Conservation (phyloP, 2,329 filamentous ascomycete species). For the Apiospora rasikravindrae region DNA sequence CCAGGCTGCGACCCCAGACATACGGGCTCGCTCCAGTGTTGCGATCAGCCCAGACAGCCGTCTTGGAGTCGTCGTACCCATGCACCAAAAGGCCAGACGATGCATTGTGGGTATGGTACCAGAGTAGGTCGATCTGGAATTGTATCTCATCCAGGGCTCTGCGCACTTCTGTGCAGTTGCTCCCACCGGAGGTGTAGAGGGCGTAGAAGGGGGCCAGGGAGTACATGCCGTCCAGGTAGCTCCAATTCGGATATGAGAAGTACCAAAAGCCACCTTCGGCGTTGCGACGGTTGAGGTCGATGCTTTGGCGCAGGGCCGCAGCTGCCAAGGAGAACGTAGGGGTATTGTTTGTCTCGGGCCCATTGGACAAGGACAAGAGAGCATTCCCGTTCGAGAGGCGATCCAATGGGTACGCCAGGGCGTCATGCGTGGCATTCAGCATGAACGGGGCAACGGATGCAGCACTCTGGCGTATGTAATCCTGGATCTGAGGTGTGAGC, state of each 20-base stretch:
- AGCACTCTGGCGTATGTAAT: constrained; percentile 35
- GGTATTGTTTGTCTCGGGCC: neutral
- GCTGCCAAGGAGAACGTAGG: constrained; percentile 26
- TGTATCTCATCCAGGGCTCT: constrained; percentile 34
- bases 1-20: constrained; percentile 44
- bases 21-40: constrained; percentile 43
- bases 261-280: constrained; percentile 44
- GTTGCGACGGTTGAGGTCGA: constrained; percentile 40
- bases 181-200: constrained; percentile 30
- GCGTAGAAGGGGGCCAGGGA: constrained; percentile 50
- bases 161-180: constrained; percentile 14
- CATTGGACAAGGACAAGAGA: constrained; percentile 29
- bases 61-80: constrained; percentile 42
- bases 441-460: constrained; percentile 34
- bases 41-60: constrained; percentile 42
- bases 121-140: constrained; percentile 37
- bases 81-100: constrained; percentile 39
- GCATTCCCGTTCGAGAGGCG: constrained; percentile 40
- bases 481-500: constrained; percentile 21
- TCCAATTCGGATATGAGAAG: constrained; percentile 54
- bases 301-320: constrained; percentile 35
- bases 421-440: constrained; percentile 34
- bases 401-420: constrained; percentile 37
- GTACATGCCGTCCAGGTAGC: constrained; percentile 60
- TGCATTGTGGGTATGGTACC: constrained; percentile 32